Base-by-base conservation (phyloP, 176 grass and related monocot species). In the Dactylis glomerata region DNA sequence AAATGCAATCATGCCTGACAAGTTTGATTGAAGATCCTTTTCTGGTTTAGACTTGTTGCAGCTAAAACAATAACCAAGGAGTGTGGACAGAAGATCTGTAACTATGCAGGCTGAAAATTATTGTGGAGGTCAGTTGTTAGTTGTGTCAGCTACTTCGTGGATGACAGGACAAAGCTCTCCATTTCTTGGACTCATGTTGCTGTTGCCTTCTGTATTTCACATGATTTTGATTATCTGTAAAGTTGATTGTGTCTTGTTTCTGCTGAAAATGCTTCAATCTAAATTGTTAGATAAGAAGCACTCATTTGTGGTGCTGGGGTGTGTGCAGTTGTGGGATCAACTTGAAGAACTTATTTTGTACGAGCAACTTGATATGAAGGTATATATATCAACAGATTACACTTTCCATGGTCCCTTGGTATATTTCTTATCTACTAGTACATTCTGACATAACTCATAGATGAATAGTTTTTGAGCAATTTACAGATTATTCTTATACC, bases 231-330 rank as follows among this genome's bases (percentile, higher is more conserved):
- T 57, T n/a, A 73, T 81, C 20, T 68, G 16, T 68, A 42, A 42
- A 75, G 56, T 2, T 68, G 16, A 36, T 26, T 11, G 13, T 44
- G 16, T 65, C 41, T 57, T 11, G 8, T 77, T 82, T 77, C 22
- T 70, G 23, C 47, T 27, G 16, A 37, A 22, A 47, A 37, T 69
- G 27, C 59, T 6, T 10, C 59, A 30, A 22, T 22, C 49, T 77
- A 74, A 68, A 36, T 59, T 59, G 30, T 61, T 81, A 77, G 28
- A 28, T 37, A 30, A 82, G 72, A 37, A 82, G 8, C 42, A 66
- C 68, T 67, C 80, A 49, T 87, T 69, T 70, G 36, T 46, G 27
- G 45, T 57, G 46, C 10, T 16, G 36, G 56, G 8, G 19, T 50
- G 68, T 41, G 24, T 54, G 37, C 34, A 82, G 16, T 50, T 47